These are phyloP conservation scores for Bromus sterilis DNA, from an alignment of 176 grass and related monocot species.

Conservation along the genomic window DNA sequence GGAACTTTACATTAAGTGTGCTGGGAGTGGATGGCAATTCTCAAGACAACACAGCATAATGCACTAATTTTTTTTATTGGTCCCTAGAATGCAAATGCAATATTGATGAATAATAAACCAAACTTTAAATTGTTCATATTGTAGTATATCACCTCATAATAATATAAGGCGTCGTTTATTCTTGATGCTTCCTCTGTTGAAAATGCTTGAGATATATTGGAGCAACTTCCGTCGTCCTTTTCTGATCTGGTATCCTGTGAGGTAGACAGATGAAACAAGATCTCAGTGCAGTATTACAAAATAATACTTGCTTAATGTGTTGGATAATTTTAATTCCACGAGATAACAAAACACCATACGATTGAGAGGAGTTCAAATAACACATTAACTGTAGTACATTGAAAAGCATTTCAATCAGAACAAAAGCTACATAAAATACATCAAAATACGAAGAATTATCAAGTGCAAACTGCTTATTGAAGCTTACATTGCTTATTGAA, in stretches of 20 bases:
- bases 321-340: not conserved
- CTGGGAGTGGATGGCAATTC: not conserved
- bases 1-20: not conserved
- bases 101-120: constrained; percentile 8
- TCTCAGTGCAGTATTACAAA: not conserved
- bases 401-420: too few relatives aligned
- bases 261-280: constrained; percentile 21
- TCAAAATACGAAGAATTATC: too few relatives aligned
- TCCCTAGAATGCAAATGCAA: not conserved
- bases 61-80: not conserved
- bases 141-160: constrained; percentile 68
- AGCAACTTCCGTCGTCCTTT: constrained; percentile 42
- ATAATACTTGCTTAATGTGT: not conserved
- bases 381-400: not conserved
- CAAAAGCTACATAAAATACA: too few relatives aligned
- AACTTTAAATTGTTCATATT: constrained; percentile 10
- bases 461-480: too few relatives aligned
- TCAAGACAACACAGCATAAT: not conserved
- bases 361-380: not conserved
- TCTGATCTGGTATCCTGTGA: constrained; percentile 55
- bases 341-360: not conserved
- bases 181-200: constrained; percentile 75
- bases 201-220: constrained; percentile 48
- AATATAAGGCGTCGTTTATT: constrained; percentile 80
- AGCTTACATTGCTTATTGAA: not conserved